Base-by-base conservation (phyloP, 176 grass and related monocot genomes). In the Cocos nucifera region DNA sequence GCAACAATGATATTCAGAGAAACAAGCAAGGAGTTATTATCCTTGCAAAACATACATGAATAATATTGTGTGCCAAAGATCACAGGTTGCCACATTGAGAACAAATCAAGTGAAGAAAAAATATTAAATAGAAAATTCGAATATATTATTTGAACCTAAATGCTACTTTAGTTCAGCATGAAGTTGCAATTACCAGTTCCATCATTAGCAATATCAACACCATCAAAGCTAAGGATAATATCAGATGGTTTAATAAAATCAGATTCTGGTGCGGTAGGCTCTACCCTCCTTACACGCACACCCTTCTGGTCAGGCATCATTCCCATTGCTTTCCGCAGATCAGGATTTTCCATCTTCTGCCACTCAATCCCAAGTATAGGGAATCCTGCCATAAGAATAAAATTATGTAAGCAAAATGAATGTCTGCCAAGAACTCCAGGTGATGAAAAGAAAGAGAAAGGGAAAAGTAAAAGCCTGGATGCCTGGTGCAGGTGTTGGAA, bases 301-400 rank as follows among this genome's bases (percentile, higher is more conserved):
- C 93, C 93, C 30, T 91, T 97, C 63, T 92, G 93, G 35, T 88
- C 81, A 58, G 81, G 48, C 60, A 87, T 83, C 93, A 97, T 92
- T 59, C 93, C 81, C 76, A 97, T 92, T 72, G 87, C 84, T 44
- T 97, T 97, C 22, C 93, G 83, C 50, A 97, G 76, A 78, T 97
- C 84, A 67, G 93, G 93, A 70, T 88, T 97, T 77, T 97, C 93
- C 87, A 97, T 97, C 79, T 97, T 97, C 75, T 97, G 93, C 93
- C 87, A 97, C 71, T 97, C 87, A 62, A 88, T 58, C 22, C 84
- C 93, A 62, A 97, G 69, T 73, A 92, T 88, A 73, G 93, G 93
- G 50, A 92, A 97, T 72, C 92, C 92, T 97, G 71, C 29, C 15
- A 73, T 49, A 64, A 25, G 17, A 67, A 44, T 44, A 44, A 44